These are phyloP conservation scores for Kuraishia piskuri DNA, from an alignment of 805 yeast species.

Conservation along the genomic window DNA sequence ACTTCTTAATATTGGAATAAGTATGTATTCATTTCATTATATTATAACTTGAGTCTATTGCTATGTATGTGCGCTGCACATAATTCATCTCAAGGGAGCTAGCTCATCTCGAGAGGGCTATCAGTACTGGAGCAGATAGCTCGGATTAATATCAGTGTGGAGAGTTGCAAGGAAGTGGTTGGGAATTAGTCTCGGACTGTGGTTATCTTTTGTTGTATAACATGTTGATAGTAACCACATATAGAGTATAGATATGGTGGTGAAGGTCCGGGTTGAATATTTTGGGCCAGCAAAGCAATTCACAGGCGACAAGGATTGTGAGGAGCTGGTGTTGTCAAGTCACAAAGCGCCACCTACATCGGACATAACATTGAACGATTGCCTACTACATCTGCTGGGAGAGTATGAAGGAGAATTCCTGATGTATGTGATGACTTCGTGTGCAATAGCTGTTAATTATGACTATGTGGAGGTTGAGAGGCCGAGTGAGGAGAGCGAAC, in stretches of 20 bases:
- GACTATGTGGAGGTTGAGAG: constrained; percentile 17
- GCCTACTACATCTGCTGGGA: background rate
- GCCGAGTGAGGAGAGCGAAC: background rate
- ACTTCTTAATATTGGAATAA: too few relatives aligned
- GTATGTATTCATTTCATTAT: too few relatives aligned
- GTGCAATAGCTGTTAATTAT: constrained; percentile 20
- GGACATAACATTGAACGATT: background rate
- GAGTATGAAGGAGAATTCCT: constrained; percentile 13
- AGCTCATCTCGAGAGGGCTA: background rate
- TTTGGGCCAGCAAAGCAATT: constrained; percentile 23
- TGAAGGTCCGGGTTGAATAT: constrained; percentile 14
- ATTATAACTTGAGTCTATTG: too few relatives aligned
- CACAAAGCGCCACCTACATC: background rate
- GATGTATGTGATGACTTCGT: constrained; percentile 12
- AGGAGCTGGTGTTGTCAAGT: constrained; percentile 4
- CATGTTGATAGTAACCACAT: background rate
- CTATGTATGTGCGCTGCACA: background rate
- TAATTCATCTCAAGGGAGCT: background rate
- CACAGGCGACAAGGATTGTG: constrained; percentile 13
- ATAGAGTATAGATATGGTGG: background rate
- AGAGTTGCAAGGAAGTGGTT: too few relatives aligned
- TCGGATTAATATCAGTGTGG: background rate
- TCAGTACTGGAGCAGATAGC: background rate
- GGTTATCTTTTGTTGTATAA: too few relatives aligned
- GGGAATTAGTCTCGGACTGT: too few relatives aligned